These are phyloP conservation scores for Talaromyces liani DNA, from an alignment of 495 filamentous ascomycete species.

Conservation along the genomic window DNA sequence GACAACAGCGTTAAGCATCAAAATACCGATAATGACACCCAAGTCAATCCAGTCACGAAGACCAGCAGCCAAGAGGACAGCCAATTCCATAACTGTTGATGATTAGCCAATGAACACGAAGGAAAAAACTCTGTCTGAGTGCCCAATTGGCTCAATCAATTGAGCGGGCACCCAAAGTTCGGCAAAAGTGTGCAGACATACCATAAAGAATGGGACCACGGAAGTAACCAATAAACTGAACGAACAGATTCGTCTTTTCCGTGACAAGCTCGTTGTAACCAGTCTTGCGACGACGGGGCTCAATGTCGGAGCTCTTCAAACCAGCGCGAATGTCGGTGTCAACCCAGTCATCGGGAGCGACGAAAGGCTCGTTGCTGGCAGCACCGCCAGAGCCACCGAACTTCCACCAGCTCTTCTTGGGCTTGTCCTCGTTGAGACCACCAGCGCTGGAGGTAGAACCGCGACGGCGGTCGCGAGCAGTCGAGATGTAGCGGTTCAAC, in stretches of 20 bases:
- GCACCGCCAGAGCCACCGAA: conserved; percentile 18
- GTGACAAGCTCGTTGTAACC: conserved; percentile 70
- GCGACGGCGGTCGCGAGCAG: conserved; percentile 53
- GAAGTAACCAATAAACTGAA: conserved; percentile 74
- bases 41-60: conserved; percentile 80
- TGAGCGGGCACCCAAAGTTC: background rate
- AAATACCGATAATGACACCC: conserved; percentile 78
- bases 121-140: background rate
- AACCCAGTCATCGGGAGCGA: conserved; percentile 65
- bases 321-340: conserved; percentile 61
- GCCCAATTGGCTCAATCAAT: conserved; percentile 1
- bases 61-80: conserved; percentile 71
- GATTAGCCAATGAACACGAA: conserved; percentile 10
- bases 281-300: conserved; percentile 55
- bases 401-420: conserved; percentile 49
- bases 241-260: conserved; percentile 71
- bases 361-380: conserved; percentile 33
- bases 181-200: conserved; percentile 28
- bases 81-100: conserved; percentile 75
- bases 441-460: conserved; percentile 47
- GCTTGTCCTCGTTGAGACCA: conserved; percentile 29
- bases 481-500: conserved; percentile 59
- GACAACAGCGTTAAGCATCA: conserved; percentile 69
- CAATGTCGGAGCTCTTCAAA: conserved; percentile 50
- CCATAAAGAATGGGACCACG: conserved; percentile 79